phyloP scores from a whole-genome alignment of 2,329 filamentous ascomycete species.

The Arthrobotrys musiformis region DNA sequence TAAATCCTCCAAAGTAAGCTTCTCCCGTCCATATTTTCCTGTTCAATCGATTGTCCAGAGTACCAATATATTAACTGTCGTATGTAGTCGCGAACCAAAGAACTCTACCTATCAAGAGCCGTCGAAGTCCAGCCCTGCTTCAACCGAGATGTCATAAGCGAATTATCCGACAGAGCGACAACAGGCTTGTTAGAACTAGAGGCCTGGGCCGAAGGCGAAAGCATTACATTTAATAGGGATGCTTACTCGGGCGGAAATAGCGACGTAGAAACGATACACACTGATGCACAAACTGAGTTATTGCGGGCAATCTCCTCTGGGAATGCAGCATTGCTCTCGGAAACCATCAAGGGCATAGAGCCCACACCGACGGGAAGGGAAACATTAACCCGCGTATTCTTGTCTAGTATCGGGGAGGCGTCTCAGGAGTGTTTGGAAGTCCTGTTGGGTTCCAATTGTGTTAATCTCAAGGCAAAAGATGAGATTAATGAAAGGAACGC shows the following conservation, averaged over 20 bases:
- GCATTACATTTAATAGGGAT: constrained; percentile 77
- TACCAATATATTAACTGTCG: constrained; percentile 32
- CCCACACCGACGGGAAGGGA: constrained; percentile 74
- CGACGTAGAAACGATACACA: constrained; percentile 68
- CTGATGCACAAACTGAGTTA: constrained; percentile 85
- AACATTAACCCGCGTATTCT: constrained; percentile 86
- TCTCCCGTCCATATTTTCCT: background rate
- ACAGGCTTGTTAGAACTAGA: constrained; percentile 95
- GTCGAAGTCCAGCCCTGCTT: constrained; percentile 99
- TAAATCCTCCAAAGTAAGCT: constrained; percentile 87
- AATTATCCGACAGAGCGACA: constrained; percentile 94
- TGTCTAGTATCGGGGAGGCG: constrained; percentile 87
- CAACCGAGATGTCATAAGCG: constrained; percentile 95
- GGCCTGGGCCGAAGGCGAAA: constrained; percentile 96
- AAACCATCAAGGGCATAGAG: constrained; percentile 79
- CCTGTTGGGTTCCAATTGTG: constrained; percentile 80
- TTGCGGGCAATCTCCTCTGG: constrained; percentile 86
- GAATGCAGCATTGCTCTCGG: constrained; percentile 79
- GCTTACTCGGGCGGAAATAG: constrained; percentile 64
- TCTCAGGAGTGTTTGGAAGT: constrained; percentile 79
- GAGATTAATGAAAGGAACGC: constrained; percentile 98
- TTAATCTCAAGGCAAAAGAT: constrained; percentile 92
- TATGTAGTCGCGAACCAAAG: constrained; percentile 86
- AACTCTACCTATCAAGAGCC: constrained; percentile 92
- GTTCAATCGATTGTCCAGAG: constrained; percentile 38